phyloP scores from a whole-genome alignment of 805 yeast genomes.

The Yueomyces sp. region DNA sequence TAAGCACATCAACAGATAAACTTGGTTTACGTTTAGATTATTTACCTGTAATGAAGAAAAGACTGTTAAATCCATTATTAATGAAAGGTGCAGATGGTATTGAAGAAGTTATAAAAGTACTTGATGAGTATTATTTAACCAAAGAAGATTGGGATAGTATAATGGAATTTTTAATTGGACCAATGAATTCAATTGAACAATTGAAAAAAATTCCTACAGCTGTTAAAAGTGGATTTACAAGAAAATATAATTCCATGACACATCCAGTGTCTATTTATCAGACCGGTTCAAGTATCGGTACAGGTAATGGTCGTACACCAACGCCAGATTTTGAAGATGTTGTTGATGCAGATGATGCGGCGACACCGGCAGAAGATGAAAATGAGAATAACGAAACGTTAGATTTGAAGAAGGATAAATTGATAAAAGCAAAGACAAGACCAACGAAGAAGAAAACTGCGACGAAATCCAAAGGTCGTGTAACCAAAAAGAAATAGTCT shows the following conservation, averaged over 20 bases:
- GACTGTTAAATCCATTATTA: slow-evolving; percentile 46
- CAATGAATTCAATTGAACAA: slow-evolving; percentile 25
- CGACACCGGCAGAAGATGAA: slow-evolving; percentile 17
- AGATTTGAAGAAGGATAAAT: slow-evolving; percentile 26
- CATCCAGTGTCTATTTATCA: slow-evolving; percentile 83
- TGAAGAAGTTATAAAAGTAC: slow-evolving; percentile 43
- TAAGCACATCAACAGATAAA: slow-evolving; percentile 66
- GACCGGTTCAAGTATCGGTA: slow-evolving; percentile 46
- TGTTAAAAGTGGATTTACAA: slow-evolving; percentile 77
- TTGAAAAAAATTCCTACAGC: slow-evolving; percentile 57
- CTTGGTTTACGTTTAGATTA: slow-evolving; percentile 64
- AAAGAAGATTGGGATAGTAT: slow-evolving; percentile 87
- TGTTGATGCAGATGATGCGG: slow-evolving; percentile 24
- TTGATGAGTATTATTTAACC: slow-evolving; percentile 80
- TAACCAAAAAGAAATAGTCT: slow-evolving; percentile 8
- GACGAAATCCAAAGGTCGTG: slow-evolving; percentile 4
- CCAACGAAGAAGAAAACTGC: slow-evolving; percentile 16
- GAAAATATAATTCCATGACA: slow-evolving; percentile 57
- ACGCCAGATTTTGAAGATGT: slow-evolving; percentile 26
- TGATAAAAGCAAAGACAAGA: slow-evolving; percentile 21
- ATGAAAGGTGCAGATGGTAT: slow-evolving; percentile 50
- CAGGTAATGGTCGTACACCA: slow-evolving; percentile 6
- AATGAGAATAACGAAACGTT: slow-evolving; percentile 10
- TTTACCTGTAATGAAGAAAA: slow-evolving; percentile 48
- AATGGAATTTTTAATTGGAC: slow-evolving; percentile 40